Conservation (phyloP, 2,329 filamentous ascomycete species). For the Aspergillus jensenii region DNA sequence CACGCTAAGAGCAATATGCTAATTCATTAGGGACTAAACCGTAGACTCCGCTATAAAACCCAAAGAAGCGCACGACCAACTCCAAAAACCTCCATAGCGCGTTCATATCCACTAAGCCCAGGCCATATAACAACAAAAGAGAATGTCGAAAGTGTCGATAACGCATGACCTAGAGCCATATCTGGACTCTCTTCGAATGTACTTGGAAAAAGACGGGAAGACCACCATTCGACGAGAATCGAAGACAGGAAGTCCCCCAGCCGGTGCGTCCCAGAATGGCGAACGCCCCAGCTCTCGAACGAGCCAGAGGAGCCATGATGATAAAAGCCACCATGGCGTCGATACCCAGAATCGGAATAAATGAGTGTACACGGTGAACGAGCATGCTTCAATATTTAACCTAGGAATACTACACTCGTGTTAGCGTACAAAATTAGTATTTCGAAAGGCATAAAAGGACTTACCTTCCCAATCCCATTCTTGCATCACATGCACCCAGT, state of each 20-base stretch:
- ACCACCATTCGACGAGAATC: not conserved
- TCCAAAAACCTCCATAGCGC: constrained; percentile 3
- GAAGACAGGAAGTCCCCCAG: not conserved
- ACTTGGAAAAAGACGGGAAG: constrained; percentile 18
- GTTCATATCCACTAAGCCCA: not conserved
- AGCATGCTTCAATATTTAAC: constrained; percentile 23
- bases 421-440: constrained; percentile 7
- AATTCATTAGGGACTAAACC: constrained; percentile 16
- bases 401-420: constrained; percentile 38
- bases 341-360: not conserved
- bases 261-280: not conserved
- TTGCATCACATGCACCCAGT: constrained; percentile 71
- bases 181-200: constrained; percentile 29
- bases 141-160: constrained; percentile 32
- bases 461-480: constrained; percentile 73
- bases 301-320: not conserved
- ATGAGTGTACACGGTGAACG: not conserved
- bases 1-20: constrained; percentile 18
- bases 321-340: not conserved
- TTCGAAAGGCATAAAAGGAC: constrained; percentile 26
- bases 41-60: constrained; percentile 14
- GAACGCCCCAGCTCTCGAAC: not conserved
- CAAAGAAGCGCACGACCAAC: not conserved
- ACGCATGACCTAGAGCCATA: constrained; percentile 32
- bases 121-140: not conserved